Evolutionary conservation across 768 basidiomycete species (phyloP).

Genomic region (Cystobasidium onofrii): DNA sequence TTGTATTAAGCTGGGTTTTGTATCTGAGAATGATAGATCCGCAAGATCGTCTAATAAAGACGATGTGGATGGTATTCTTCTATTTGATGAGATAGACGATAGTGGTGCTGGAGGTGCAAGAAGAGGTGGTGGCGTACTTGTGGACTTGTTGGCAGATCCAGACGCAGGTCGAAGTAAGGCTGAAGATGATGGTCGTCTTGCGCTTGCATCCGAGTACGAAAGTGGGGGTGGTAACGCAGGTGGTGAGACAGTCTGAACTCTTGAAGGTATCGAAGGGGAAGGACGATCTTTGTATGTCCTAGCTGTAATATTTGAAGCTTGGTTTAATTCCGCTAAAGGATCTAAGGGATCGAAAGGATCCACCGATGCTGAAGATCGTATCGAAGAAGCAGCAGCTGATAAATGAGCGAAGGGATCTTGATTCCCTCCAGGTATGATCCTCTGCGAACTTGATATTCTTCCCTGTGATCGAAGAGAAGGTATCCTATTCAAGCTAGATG

Average conservation of each 20-base stretch:
- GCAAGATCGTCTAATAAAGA: not conserved
- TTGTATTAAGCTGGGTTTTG: not conserved
- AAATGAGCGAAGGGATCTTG: slow-evolving; percentile 2
- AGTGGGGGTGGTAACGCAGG: not conserved
- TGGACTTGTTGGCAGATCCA: not conserved
- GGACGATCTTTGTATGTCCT: not conserved
- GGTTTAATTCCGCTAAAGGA: not conserved
- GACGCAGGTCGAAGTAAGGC: not conserved
- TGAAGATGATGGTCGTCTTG: not conserved
- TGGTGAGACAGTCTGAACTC: not conserved
- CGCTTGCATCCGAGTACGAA: not conserved
- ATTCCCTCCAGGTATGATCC: not conserved
- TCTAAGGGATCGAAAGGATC: slow-evolving; percentile 15
- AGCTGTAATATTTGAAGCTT: not conserved
- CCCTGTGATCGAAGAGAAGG: not conserved
- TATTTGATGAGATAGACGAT: not conserved
- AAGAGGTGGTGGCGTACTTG: not conserved
- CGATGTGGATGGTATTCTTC: not conserved
- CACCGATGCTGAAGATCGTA: not conserved
- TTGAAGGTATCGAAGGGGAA: not conserved
- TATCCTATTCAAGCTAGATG: not conserved
- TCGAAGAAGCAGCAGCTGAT: slow-evolving; percentile 11
- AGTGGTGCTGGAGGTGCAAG: not conserved
- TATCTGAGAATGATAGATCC: not conserved
- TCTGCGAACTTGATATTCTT: not conserved